Conservation (phyloP, 257 asterid genomes). For the Capsicum baccatum region DNA sequence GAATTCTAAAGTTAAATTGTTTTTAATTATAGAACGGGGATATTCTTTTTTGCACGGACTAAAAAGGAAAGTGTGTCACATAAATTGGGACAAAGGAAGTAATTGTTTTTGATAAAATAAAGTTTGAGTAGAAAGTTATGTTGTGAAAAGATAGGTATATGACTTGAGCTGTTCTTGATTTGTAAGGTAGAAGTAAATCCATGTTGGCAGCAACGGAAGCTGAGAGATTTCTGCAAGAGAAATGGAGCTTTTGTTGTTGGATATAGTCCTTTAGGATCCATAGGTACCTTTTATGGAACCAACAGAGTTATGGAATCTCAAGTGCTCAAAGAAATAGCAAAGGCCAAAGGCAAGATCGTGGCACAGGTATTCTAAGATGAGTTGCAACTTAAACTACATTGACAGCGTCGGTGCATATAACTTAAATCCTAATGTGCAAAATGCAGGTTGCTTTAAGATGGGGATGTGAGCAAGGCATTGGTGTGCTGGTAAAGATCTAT, state of each 20-base stretch:
- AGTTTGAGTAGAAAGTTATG: not conserved
- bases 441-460: slow-evolving; percentile 75
- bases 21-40: no score
- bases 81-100: not conserved
- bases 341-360: slow-evolving; percentile 52
- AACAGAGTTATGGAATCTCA: slow-evolving; percentile 58
- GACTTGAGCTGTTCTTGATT: not conserved
- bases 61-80: no score
- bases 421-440: not conserved
- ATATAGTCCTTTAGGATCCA: slow-evolving; percentile 61
- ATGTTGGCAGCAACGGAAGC: slow-evolving; percentile 78
- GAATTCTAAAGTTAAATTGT: no score
- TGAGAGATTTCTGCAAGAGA: slow-evolving; percentile 60
- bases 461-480: slow-evolving; percentile 67
- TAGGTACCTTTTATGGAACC: slow-evolving; percentile 62
- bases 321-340: slow-evolving; percentile 58
- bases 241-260: slow-evolving; percentile 58
- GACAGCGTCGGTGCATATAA: not conserved
- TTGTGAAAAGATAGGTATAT: not conserved
- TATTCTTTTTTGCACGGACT: no score
- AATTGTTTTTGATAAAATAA: not conserved
- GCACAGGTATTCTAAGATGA: slow-evolving; percentile 55
- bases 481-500: slow-evolving; percentile 64
- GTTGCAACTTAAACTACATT: not conserved
- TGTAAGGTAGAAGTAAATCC: slow-evolving; percentile 77